Conservation (phyloP, 257 asterid species). For the Solanum ahanhuiri region DNA sequence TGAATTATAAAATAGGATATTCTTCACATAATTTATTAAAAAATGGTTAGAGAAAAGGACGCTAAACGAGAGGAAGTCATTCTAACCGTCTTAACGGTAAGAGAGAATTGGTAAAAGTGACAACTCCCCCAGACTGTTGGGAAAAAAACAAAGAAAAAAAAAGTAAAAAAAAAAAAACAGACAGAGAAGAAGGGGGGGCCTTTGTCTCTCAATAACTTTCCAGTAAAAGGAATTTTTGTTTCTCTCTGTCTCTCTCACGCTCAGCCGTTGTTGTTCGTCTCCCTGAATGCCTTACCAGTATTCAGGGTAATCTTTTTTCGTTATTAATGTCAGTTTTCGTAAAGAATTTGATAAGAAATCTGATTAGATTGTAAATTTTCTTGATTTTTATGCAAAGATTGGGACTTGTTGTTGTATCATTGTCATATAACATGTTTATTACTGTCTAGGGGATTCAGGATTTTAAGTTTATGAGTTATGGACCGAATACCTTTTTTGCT, state of each 20-base stretch:
- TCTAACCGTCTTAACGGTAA: neutral
- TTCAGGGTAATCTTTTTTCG: constrained; percentile 51
- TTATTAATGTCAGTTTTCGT: neutral
- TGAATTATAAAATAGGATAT: neutral
- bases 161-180: neutral
- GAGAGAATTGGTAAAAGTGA: neutral
- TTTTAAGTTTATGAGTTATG: neutral
- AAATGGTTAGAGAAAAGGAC: neutral
- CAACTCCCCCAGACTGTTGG: constrained; percentile 3
- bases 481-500: neutral
- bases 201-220: constrained; percentile 36
- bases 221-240: constrained; percentile 69
- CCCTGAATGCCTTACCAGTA: constrained; percentile 99
- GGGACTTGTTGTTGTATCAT: neutral
- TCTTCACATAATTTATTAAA: neutral
- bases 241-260: constrained; percentile 52
- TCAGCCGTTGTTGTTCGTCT: constrained; percentile 81
- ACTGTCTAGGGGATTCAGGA: neutral
- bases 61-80: neutral
- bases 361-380: neutral
- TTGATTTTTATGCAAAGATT: neutral
- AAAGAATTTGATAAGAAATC: neutral
- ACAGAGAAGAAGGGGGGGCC: constrained; percentile 21
- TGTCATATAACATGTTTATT: neutral
- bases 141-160: neutral